Percentiles rank a stretch among this genome's conserved stretches.
Conservation (phyloP, 2,329 filamentous ascomycete genomes). For the Penicillium janthinellum region DNA sequence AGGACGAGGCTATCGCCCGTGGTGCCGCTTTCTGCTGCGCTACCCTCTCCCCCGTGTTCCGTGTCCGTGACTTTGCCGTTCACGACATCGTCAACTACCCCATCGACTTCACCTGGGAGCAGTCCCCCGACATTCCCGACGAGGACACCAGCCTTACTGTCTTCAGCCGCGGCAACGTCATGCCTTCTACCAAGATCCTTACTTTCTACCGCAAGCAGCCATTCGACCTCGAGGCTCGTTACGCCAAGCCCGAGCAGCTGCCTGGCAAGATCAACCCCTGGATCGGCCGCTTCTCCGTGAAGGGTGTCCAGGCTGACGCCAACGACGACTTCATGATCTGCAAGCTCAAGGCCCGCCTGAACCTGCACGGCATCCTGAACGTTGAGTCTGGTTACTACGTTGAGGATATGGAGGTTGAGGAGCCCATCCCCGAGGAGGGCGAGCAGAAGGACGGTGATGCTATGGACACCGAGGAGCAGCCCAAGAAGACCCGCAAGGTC, state of each 20-base stretch:
- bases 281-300: slow-evolving; percentile 97
- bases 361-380: slow-evolving; percentile 94
- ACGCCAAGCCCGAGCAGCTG: slow-evolving; percentile 80
- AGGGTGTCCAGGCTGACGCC: slow-evolving; percentile 89
- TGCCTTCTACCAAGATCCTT: slow-evolving; percentile 98
- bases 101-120: slow-evolving; percentile 98
- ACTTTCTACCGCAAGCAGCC: slow-evolving; percentile 99
- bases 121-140: slow-evolving; percentile 95
- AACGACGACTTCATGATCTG: slow-evolving; percentile 99
- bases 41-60: slow-evolving; percentile 95
- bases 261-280: slow-evolving; percentile 90
- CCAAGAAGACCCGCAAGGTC: slow-evolving; percentile 88
- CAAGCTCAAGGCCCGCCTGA: slow-evolving; percentile 97
- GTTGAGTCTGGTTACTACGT: slow-evolving; percentile 97
- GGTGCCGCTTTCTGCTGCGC: slow-evolving; percentile 97
- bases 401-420: slow-evolving; percentile 95
- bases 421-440: slow-evolving; percentile 77
- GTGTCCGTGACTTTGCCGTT: slow-evolving; percentile 95
- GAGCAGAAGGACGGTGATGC: slow-evolving; percentile 65
- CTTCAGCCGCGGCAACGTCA: slow-evolving; percentile 94
- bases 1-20: slow-evolving; percentile 93
- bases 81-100: slow-evolving; percentile 98
- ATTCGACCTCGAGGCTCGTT: slow-evolving; percentile 94
- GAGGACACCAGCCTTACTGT: slow-evolving; percentile 97
- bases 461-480: slow-evolving; percentile 79